Percentiles rank a stretch among this genome's conserved stretches.
These are phyloP conservation scores for Cercophora samala DNA, from an alignment of 495 filamentous ascomycete species.

Conservation along the genomic window DNA sequence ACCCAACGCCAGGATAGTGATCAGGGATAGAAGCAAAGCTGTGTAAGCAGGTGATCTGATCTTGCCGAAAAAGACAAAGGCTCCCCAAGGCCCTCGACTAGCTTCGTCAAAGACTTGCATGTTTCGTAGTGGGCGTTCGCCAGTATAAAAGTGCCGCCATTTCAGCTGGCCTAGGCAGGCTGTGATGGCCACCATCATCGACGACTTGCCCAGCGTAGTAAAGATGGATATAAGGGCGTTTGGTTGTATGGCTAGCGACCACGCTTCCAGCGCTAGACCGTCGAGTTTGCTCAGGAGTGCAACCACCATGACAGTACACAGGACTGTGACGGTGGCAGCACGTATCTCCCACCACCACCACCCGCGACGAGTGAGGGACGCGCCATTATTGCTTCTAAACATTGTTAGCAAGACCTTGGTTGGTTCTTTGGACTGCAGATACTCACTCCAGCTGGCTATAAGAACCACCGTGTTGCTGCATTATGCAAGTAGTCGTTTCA, in stretches of 20 bases:
- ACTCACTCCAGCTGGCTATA: too few relatives aligned
- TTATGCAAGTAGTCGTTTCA: too few relatives aligned
- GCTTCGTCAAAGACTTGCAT: not conserved
- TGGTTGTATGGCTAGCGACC: not conserved
- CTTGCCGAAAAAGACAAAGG: not conserved
- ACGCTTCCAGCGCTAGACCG: not conserved
- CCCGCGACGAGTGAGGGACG: not conserved
- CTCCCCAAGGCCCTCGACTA: not conserved
- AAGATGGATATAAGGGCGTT: not conserved
- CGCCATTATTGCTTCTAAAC: too few relatives aligned
- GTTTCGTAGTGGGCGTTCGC: not conserved
- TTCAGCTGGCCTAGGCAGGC: not conserved
- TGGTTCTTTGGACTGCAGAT: too few relatives aligned
- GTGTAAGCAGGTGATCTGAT: not conserved
- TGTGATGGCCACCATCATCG: not conserved
- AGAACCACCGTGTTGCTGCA: too few relatives aligned
- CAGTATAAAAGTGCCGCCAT: not conserved
- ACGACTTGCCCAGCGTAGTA: not conserved
- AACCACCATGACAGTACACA: not conserved
- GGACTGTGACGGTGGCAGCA: not conserved
- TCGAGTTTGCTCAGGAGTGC: not conserved
- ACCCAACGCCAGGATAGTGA: not conserved
- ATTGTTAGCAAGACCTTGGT: too few relatives aligned
- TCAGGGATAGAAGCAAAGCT: not conserved
- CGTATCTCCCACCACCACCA: conserved; percentile 3